A percentile compares a stretch with the other conserved stretches of the same genome.
Conservation (phyloP, 176 grass and related monocot genomes). For the Bonia amplexicaulis region DNA sequence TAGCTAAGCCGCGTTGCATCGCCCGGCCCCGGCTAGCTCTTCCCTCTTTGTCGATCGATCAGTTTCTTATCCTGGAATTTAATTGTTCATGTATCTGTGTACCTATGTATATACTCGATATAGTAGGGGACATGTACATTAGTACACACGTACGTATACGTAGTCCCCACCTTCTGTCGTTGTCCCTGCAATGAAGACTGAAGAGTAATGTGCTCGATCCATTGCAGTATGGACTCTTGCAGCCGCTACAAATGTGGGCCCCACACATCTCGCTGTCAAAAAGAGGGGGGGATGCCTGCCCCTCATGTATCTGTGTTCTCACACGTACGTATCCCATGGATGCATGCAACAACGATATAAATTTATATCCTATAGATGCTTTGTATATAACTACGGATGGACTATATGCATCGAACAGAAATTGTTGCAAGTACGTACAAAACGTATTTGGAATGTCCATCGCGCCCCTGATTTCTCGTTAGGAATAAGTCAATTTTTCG, state of each 20-base stretch:
- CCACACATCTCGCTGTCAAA: no score
- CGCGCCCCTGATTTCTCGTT: neutral
- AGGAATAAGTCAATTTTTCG: neutral
- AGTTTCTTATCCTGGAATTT: slow-evolving; percentile 27
- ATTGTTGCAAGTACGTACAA: neutral
- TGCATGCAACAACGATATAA: neutral
- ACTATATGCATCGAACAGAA: neutral
- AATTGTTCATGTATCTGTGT: neutral
- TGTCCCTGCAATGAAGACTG: neutral
- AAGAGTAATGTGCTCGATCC: neutral
- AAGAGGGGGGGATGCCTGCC: no score
- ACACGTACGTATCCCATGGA: no score
- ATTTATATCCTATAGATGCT: neutral
- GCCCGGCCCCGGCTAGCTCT: neutral
- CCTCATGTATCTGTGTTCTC: no score
- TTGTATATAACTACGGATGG: neutral
- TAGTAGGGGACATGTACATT: neutral
- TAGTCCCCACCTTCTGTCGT: neutral
- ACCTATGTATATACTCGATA: neutral
- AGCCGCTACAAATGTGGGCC: neutral
- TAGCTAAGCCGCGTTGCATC: neutral
- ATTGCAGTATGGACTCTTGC: neutral
- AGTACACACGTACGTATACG: neutral
- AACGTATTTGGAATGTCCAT: neutral
- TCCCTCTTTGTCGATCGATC: neutral